A percentile compares a stretch with the other conserved stretches of the same genome.
Conservation (phyloP, 2,329 filamentous ascomycete genomes). For the Purpureocillium takamizusanense region DNA sequence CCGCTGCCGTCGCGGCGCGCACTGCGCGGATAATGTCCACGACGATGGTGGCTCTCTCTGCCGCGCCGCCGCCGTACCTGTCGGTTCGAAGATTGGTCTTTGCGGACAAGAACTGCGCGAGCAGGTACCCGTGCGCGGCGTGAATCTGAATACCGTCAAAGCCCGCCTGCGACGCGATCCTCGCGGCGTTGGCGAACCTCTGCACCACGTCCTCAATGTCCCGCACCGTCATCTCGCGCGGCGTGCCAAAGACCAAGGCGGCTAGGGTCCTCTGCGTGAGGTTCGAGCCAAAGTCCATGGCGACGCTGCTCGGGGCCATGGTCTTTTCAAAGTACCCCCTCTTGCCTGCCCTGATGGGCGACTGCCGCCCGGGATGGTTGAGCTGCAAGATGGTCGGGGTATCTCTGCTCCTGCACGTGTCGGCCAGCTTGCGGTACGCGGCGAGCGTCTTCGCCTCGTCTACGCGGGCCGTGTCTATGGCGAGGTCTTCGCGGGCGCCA, state of each 20-base stretch:
- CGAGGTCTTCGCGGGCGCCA: no score
- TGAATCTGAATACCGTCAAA: slow-evolving; percentile 28
- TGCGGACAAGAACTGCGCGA: slow-evolving; percentile 47
- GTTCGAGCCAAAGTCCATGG: no score
- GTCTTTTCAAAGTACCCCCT: no score
- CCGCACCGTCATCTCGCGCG: slow-evolving; percentile 51
- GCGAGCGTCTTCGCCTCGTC: no score
- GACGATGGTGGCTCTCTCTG: slow-evolving; percentile 30
- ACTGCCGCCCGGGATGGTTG: no score
- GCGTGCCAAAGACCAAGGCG: slow-evolving; percentile 13
- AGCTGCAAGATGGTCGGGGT: no score
- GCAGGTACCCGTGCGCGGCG: slow-evolving; percentile 47
- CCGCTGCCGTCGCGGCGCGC: slow-evolving; percentile 16
- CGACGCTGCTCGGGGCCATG: no score
- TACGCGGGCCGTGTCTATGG: no score
- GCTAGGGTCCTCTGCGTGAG: no score
- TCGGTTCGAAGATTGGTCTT: slow-evolving; percentile 39
- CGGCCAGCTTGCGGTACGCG: no score
- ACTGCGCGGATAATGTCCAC: slow-evolving; percentile 24
- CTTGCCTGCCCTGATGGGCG: no score
- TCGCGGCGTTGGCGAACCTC: slow-evolving; percentile 43
- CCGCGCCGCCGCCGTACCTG: slow-evolving; percentile 38
- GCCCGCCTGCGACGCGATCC: slow-evolving; percentile 50
- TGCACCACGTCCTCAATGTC: slow-evolving; percentile 55
- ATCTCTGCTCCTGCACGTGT: no score